Percentiles rank a stretch among this genome's conserved stretches.
These are phyloP conservation scores for Kwoniella dejecticola DNA, from an alignment of 768 basidiomycete species.

Conservation along the genomic window DNA sequence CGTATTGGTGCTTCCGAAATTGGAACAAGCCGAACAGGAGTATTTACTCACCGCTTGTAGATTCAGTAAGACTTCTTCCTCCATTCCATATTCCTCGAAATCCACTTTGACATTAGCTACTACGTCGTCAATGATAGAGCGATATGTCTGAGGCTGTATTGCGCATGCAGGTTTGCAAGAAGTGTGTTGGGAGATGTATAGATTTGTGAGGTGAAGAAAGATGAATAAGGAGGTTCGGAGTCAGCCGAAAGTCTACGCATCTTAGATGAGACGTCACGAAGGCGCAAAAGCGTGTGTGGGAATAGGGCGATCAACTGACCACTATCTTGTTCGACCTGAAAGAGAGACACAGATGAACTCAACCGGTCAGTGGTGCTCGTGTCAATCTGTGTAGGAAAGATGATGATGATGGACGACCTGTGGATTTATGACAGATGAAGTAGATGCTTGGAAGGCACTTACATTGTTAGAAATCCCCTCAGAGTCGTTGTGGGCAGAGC, in stretches of 20 bases:
- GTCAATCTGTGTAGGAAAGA: background rate
- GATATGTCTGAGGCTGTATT: conserved; percentile 88
- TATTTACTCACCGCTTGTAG: conserved; percentile 87
- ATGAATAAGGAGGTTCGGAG: conserved; percentile 37
- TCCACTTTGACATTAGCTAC: conserved; percentile 82
- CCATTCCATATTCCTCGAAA: conserved; percentile 95
- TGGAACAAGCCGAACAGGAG: background rate
- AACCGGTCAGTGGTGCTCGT: background rate
- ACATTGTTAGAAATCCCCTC: no score
- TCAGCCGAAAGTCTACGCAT: conserved; percentile 52
- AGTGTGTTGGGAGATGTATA: no score
- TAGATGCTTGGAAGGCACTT: no score
- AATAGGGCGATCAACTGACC: no score
- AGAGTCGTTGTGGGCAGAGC: no score
- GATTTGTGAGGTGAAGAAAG: no score
- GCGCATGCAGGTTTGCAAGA: no score
- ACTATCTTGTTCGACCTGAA: conserved; percentile 95
- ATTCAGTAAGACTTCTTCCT: conserved; percentile 83
- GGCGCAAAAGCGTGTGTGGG: no score
- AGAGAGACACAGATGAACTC: background rate
- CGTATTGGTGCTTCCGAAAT: background rate
- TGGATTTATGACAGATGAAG: no score
- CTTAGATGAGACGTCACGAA: no score
- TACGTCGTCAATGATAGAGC: conserved; percentile 95
- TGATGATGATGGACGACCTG: background rate